phyloP scores from a whole-genome alignment of 1,139 yeast genomes.

The Meyerozyma smithsonii region DNA sequence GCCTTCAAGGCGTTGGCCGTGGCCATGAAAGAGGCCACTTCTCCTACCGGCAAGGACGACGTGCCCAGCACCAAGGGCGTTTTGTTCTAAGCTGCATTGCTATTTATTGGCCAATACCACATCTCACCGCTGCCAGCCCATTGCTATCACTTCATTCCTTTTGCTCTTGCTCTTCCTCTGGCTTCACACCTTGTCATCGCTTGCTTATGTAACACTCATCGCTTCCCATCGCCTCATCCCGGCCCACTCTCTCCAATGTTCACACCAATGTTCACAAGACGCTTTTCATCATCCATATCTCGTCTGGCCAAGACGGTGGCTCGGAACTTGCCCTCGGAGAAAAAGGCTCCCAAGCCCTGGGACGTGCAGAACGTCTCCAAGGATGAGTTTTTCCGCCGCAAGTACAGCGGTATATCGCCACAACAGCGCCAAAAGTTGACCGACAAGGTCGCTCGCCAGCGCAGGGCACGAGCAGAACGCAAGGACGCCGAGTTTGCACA shows the following conservation, averaged over 20 bases:
- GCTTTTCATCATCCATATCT: background rate
- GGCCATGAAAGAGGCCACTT: slow-evolving; percentile 82
- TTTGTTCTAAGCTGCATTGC: slow-evolving; percentile 45
- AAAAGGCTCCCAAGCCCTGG: slow-evolving; percentile 30
- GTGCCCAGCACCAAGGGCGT: slow-evolving; percentile 98
- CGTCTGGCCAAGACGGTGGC: background rate
- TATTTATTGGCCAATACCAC: background rate
- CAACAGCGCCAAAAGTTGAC: slow-evolving; percentile 25
- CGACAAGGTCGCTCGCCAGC: slow-evolving; percentile 35
- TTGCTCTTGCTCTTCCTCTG: background rate
- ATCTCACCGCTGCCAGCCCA: background rate
- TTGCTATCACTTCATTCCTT: background rate
- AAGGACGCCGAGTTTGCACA: slow-evolving; percentile 11
- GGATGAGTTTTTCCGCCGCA: slow-evolving; percentile 38
- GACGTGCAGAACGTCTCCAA: slow-evolving; percentile 32
- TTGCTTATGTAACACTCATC: background rate
- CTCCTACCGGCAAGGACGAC: slow-evolving; percentile 80
- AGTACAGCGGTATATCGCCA: slow-evolving; percentile 30
- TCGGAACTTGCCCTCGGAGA: slow-evolving; percentile 13
- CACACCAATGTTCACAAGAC: background rate
- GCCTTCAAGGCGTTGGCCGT: slow-evolving; percentile 95
- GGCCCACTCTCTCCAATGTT: background rate
- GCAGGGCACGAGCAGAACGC: slow-evolving; percentile 14
- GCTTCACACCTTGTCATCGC: background rate
- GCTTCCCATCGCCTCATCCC: background rate